phyloP scores from a whole-genome alignment of 305 asterid genomes.

The Plantago lanceolata region DNA sequence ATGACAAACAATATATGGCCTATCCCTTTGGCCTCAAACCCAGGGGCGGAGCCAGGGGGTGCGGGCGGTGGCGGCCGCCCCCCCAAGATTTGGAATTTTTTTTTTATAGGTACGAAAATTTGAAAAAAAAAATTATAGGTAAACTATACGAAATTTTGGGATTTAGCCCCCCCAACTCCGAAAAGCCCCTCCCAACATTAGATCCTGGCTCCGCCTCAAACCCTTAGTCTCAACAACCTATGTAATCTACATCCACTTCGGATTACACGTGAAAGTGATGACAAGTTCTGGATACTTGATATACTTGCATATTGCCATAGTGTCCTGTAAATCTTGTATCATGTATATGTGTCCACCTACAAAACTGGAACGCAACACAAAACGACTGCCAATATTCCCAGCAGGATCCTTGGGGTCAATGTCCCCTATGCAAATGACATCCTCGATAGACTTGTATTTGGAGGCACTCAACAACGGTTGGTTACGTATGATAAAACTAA shows the following conservation, averaged over 20 bases:
- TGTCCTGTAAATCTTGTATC: constrained; percentile 2
- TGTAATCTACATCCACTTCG: not conserved
- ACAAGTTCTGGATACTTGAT: not conserved
- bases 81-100: no score
- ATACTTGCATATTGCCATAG: not conserved
- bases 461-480: not conserved
- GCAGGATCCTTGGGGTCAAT: not conserved
- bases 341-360: not conserved
- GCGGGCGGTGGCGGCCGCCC: no score
- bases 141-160: no score
- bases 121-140: no score
- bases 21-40: no score
- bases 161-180: no score
- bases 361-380: not conserved
- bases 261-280: not conserved
- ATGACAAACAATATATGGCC: not conserved
- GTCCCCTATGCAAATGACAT: not conserved
- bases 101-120: no score
- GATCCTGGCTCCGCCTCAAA: not conserved
- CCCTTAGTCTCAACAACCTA: not conserved
- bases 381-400: not conserved
- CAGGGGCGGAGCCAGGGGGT: no score
- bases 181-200: no score
- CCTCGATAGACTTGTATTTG: not conserved
- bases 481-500: not conserved